phyloP scores from a whole-genome alignment of 176 grass and related monocot species.

The Musa itinerans region DNA sequence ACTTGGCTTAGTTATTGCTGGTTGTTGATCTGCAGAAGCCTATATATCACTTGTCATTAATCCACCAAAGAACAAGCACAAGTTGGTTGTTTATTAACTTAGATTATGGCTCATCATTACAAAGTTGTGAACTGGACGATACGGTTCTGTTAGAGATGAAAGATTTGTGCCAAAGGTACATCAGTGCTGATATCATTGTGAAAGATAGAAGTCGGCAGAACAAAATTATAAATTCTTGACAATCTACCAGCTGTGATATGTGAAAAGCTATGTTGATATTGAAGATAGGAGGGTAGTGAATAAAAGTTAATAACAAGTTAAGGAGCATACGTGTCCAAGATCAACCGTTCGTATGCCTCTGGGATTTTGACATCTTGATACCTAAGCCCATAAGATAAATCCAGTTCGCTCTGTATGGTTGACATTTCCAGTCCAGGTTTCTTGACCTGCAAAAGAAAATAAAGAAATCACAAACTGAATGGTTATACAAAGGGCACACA shows the following conservation, averaged over 20 bases:
- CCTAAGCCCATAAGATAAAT: constrained; percentile 91
- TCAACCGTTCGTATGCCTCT: constrained; percentile 93
- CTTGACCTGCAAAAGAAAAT: constrained; percentile 60
- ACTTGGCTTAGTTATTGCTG: no score
- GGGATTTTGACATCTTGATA: constrained; percentile 88
- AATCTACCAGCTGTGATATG: background rate
- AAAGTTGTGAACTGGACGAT: no score
- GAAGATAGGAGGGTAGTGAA: background rate
- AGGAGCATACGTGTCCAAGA: constrained; percentile 67
- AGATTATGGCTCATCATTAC: no score
- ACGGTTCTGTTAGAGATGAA: no score
- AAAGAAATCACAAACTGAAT: background rate
- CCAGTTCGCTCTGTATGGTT: constrained; percentile 93
- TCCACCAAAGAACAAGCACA: no score
- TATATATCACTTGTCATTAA: no score
- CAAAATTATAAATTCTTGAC: no score
- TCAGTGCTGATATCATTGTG: no score
- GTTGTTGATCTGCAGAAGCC: no score
- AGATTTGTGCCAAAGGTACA: no score
- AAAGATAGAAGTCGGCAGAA: no score
- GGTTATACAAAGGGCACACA: background rate
- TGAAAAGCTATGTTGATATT: background rate
- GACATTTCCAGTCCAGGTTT: constrained; percentile 98
- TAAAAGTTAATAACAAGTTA: background rate
- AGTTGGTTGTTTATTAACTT: no score